Percentiles rank a stretch among this genome's conserved stretches.
Evolutionary conservation across 495 filamentous ascomycete species (phyloP).

Genomic region (Aspergillus bridgeri): DNA sequence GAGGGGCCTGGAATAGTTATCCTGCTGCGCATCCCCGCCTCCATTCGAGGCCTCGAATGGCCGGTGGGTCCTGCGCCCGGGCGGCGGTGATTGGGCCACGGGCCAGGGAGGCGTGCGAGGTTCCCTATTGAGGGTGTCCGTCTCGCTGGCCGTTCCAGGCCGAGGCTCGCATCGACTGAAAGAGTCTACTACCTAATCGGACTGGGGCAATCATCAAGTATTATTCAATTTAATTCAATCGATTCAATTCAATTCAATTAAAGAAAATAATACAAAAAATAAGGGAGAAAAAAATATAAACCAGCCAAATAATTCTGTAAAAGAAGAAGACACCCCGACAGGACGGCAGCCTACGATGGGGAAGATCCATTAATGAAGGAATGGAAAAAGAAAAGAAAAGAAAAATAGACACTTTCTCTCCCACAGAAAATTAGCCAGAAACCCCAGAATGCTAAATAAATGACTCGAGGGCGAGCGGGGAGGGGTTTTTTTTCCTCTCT

Average conservation of each 20-base stretch:
- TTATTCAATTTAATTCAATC: too few relatives aligned
- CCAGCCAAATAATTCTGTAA: too few relatives aligned
- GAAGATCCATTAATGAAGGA: conserved; percentile 4
- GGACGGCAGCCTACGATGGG: background rate
- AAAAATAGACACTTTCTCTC: background rate
- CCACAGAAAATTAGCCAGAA: background rate
- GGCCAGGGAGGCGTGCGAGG: conserved; percentile 16
- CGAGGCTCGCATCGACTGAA: conserved; percentile 35
- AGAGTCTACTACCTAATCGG: conserved; percentile 1
- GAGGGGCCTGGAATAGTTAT: conserved; percentile 12
- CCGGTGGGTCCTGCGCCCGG: conserved; percentile 1
- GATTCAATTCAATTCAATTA: too few relatives aligned
- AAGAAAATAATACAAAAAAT: too few relatives aligned
- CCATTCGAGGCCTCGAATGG: conserved; percentile 23
- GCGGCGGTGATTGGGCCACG: conserved; percentile 10
- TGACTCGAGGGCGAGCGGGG: background rate
- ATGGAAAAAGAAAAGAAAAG: background rate
- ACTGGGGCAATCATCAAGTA: too few relatives aligned
- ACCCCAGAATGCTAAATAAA: background rate
- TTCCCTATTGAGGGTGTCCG: conserved; percentile 15
- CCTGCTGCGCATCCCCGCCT: conserved; percentile 19
- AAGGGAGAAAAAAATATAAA: background rate
- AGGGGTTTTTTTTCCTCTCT: too few relatives aligned
- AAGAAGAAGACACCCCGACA: conserved; percentile 9
- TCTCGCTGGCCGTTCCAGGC: conserved; percentile 16